phyloP scores from a whole-genome alignment of 768 basidiomycete genomes.

The Leccinum subtestaceum region DNA sequence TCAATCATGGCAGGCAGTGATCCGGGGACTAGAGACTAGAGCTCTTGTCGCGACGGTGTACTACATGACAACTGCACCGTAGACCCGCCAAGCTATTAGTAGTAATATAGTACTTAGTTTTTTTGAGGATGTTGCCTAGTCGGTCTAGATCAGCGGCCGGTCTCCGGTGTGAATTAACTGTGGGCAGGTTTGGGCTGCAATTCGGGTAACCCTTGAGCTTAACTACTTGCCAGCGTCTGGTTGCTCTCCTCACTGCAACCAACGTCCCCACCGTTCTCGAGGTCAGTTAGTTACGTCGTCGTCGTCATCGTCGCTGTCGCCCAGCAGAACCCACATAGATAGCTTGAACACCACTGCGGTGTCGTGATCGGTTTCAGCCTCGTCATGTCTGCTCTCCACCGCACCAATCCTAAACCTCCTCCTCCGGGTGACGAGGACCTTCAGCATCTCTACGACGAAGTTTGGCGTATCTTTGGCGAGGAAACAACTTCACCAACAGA shows the following conservation, averaged over 20 bases:
- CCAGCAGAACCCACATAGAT: not conserved
- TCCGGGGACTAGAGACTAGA: no score
- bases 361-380: conserved; percentile 10
- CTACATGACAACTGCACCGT: not conserved
- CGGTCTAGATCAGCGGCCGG: not conserved
- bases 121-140: not conserved
- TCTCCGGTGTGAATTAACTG: conserved; percentile 2
- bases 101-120: no score
- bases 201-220: not conserved
- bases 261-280: not conserved
- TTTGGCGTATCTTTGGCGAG: conserved; percentile 65
- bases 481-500: conserved; percentile 36
- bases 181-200: not conserved
- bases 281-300: not conserved
- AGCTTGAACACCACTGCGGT: not conserved
- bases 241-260: conserved; percentile 1
- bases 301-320: not conserved
- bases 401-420: conserved; percentile 31
- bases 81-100: no score
- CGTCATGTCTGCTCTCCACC: conserved; percentile 37
- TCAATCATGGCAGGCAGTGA: not conserved
- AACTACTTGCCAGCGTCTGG: not conserved
- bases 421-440: conserved; percentile 67
- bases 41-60: not conserved
- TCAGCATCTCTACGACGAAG: conserved; percentile 71